Percentiles rank a stretch among this genome's conserved stretches.
These are phyloP conservation scores for Phaffia tasmanica DNA, from an alignment of 768 basidiomycete genomes.

Conservation along the genomic window DNA sequence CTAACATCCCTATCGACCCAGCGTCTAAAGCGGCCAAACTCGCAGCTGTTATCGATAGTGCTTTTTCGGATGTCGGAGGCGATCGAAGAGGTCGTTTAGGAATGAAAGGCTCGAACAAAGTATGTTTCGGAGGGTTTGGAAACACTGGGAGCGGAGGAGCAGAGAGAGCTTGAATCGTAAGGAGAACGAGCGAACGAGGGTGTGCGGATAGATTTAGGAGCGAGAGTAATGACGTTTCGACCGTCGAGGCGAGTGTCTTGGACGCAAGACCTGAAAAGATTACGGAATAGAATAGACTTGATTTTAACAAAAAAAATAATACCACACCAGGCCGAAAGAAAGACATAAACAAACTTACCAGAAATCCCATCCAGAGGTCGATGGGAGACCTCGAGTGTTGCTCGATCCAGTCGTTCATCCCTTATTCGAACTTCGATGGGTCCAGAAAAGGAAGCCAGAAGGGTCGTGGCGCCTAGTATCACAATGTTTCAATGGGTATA, in stretches of 20 bases:
- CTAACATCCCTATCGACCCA: slow-evolving; percentile 16
- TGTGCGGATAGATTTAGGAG: slow-evolving; percentile 55
- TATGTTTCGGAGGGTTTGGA: slow-evolving; percentile 3
- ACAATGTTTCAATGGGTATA: not conserved
- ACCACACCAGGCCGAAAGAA: not conserved
- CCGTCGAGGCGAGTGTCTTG: slow-evolving; percentile 48
- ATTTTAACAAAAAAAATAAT: not conserved
- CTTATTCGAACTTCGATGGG: slow-evolving; percentile 65
- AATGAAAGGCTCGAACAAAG: not conserved
- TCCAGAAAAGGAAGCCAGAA: slow-evolving; percentile 63
- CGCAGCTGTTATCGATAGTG: slow-evolving; percentile 48
- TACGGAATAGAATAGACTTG: not conserved
- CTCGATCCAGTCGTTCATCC: slow-evolving; percentile 57
- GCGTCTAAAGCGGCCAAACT: slow-evolving; percentile 20
- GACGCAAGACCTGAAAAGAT: slow-evolving; percentile 47
- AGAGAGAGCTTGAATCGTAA: slow-evolving; percentile 59
- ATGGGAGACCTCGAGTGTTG: slow-evolving; percentile 62
- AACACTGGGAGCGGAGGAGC: slow-evolving; percentile 29
- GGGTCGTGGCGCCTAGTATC: slow-evolving; percentile 39
- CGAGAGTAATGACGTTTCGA: slow-evolving; percentile 53
- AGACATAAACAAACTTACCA: slow-evolving; percentile 33
- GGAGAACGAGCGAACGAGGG: slow-evolving; percentile 63
- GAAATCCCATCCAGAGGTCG: slow-evolving; percentile 60
- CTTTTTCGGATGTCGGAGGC: slow-evolving; percentile 31
- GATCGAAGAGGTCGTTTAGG: slow-evolving; percentile 20